phyloP scores from a whole-genome alignment of 805 yeast genomes.

The Yarrowia keelungensis region DNA sequence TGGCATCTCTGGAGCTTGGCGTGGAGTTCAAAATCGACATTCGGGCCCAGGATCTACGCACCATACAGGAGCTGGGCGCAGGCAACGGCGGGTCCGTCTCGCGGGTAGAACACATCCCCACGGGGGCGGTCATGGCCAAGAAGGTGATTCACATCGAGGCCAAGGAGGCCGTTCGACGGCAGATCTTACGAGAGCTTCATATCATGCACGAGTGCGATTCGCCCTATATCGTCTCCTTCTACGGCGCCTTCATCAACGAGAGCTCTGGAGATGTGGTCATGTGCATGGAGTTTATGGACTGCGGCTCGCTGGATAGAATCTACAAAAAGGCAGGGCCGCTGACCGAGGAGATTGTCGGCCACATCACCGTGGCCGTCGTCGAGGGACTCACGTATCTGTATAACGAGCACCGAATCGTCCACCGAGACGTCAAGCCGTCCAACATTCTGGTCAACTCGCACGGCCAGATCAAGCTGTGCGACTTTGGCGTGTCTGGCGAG shows the following conservation, averaged over 20 bases:
- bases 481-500: conserved; percentile 95
- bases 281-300: conserved; percentile 98
- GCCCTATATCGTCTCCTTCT: conserved; percentile 85
- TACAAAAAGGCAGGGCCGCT: conserved; percentile 86
- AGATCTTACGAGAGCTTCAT: conserved; percentile 84
- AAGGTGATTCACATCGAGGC: conserved; percentile 87
- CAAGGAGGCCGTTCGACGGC: conserved; percentile 77
- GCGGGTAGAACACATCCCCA: conserved; percentile 87
- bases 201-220: conserved; percentile 87
- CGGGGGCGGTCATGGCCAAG: conserved; percentile 87
- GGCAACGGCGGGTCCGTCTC: conserved; percentile 95
- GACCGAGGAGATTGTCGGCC: conserved; percentile 91
- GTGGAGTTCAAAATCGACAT: conserved; percentile 61
- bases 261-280: conserved; percentile 71
- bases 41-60: conserved; percentile 71
- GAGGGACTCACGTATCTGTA: conserved; percentile 86
- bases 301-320: conserved; percentile 85
- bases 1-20: conserved; percentile 60
- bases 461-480: conserved; percentile 92
- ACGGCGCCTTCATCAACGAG: conserved; percentile 82
- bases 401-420: conserved; percentile 84
- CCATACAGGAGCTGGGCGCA: conserved; percentile 79
- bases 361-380: conserved; percentile 84
- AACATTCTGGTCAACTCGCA: conserved; percentile 85
- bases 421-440: conserved; percentile 94